Conservation (phyloP, 2,329 filamentous ascomycete species). For the Trichoderma brevicompactum region DNA sequence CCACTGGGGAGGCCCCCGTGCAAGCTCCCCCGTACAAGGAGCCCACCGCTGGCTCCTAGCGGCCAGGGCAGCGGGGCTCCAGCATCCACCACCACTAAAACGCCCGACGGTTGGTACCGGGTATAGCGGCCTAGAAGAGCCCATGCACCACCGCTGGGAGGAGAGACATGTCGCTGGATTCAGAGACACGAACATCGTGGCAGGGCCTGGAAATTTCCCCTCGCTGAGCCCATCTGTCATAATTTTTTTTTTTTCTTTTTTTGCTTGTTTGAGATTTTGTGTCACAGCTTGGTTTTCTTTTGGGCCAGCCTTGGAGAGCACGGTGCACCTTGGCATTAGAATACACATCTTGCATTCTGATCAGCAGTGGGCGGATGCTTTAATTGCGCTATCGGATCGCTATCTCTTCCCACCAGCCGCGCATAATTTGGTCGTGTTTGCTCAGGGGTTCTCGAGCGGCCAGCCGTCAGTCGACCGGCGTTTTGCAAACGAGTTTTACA, state of each 20-base stretch:
- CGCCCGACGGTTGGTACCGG: conserved; percentile 16
- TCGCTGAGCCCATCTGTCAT: conserved; percentile 18
- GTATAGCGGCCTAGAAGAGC: conserved; percentile 4
- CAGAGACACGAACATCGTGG: conserved; percentile 14
- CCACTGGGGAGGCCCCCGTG: conserved; percentile 21
- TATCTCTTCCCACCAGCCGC: conserved; percentile 23
- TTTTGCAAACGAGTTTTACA: conserved; percentile 25
- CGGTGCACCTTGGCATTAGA: conserved; percentile 7
- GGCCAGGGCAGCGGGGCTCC: conserved; percentile 19
- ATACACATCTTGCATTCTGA: conserved; percentile 4
- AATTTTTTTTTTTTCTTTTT: not conserved
- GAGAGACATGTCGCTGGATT: conserved; percentile 7
- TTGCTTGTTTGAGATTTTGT: conserved; percentile 15
- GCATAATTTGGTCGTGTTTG: conserved; percentile 35
- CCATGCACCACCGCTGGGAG: not conserved
- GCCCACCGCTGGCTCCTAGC: conserved; percentile 23
- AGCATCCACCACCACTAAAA: conserved; percentile 17
- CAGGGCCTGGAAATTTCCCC: conserved; percentile 27
- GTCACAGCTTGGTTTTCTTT: conserved; percentile 5
- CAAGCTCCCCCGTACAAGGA: conserved; percentile 21
- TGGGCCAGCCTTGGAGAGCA: conserved; percentile 9
- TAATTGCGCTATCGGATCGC: conserved; percentile 29
- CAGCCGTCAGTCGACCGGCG: conserved; percentile 21
- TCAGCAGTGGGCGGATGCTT: conserved; percentile 19
- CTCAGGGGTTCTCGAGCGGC: conserved; percentile 38